Evolutionary conservation across 257 asterid genomes (phyloP).

Genomic region (Nicotiana knightiana): DNA sequence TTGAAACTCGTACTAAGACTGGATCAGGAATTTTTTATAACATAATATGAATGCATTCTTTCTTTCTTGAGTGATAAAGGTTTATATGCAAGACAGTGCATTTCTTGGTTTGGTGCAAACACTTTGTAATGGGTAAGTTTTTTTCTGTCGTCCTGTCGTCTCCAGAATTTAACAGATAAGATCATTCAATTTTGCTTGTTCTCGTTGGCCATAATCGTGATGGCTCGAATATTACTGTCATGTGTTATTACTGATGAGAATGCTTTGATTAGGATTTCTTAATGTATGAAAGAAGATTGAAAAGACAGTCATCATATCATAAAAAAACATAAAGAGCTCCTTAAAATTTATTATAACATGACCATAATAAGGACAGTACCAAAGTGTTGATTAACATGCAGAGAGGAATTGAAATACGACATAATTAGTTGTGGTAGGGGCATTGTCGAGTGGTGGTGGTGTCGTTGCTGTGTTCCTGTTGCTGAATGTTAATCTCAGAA

Average conservation of each 20-base stretch:
- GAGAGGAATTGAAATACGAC: neutral
- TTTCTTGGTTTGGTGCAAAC: too few species aligned
- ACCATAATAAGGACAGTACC: neutral
- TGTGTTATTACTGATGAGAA: neutral
- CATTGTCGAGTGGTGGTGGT: slow-evolving; percentile 23
- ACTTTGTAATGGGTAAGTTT: neutral
- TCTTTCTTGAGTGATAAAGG: neutral
- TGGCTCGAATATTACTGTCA: neutral
- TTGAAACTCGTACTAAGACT: neutral
- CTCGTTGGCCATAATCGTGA: neutral
- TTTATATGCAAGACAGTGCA: neutral
- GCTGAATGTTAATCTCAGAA: slow-evolving; percentile 10
- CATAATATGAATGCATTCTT: neutral
- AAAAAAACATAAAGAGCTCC: neutral
- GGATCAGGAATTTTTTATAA: neutral
- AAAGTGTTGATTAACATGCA: neutral
- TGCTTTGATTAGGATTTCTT: neutral
- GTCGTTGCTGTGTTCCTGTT: neutral
- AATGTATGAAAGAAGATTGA: neutral
- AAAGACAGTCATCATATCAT: neutral
- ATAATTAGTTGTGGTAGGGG: slow-evolving; percentile 34
- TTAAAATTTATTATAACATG: neutral
- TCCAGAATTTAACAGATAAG: neutral
- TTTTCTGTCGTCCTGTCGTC: neutral
- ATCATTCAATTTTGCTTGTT: neutral